Conservation (phyloP, 768 basidiomycete species). For the Agaricus bisporus region DNA sequence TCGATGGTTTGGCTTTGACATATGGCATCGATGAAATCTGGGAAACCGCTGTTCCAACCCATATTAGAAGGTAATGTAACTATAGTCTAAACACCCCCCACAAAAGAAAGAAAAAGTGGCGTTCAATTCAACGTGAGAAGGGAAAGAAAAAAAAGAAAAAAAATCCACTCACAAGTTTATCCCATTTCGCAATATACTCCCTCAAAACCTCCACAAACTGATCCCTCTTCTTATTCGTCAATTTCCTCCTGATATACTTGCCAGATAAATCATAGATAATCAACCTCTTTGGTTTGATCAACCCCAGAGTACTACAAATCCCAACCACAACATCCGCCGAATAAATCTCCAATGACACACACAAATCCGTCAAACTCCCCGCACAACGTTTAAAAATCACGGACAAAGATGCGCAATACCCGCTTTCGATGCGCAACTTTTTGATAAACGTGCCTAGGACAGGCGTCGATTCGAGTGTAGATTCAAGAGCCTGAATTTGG, state of each 20-base stretch:
- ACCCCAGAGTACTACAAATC: neutral
- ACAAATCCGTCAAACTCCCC: neutral
- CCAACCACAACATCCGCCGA: slow-evolving; percentile 1
- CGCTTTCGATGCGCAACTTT: slow-evolving; percentile 20
- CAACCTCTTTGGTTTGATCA: neutral
- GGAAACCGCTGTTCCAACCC: neutral
- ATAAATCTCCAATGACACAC: slow-evolving; percentile 3
- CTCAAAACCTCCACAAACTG: neutral
- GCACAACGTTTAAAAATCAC: neutral
- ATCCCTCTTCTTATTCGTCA: neutral
- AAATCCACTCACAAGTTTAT: neutral
- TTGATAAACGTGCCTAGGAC: slow-evolving; percentile 16
- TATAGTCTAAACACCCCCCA: neutral
- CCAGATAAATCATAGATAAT: neutral
- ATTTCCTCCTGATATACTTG: neutral
- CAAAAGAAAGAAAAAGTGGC: neutral
- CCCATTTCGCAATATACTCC: slow-evolving; percentile 3
- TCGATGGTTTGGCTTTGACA: neutral
- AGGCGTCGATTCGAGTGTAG: slow-evolving; percentile 10
- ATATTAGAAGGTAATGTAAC: neutral
- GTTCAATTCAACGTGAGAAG: neutral
- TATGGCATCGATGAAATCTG: neutral
- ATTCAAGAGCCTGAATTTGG: slow-evolving; percentile 19
- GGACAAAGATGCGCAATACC: slow-evolving; percentile 10
- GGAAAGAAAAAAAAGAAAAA: neutral